Conservation (phyloP, 768 basidiomycete species). For the Boletus sensibilis region DNA sequence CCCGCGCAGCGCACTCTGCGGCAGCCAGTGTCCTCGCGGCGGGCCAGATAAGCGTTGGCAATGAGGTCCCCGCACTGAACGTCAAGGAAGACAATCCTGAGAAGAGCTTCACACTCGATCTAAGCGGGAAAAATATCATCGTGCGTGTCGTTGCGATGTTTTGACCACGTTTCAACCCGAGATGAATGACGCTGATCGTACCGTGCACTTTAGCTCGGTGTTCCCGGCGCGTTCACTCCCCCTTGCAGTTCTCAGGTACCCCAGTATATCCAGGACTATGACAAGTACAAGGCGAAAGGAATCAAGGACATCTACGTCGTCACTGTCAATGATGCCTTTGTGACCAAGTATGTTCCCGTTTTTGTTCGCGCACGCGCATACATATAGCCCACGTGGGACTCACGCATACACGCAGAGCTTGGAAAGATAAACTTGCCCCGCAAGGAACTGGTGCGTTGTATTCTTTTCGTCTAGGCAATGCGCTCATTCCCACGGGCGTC, state of each 20-base stretch:
- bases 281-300: conserved; percentile 75
- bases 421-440: conserved; percentile 62
- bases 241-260: conserved; percentile 66
- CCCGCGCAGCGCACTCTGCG: conserved; percentile 54
- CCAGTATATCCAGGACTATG: conserved; percentile 61
- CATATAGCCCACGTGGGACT: conserved; percentile 4
- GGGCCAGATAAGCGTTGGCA: conserved; percentile 41
- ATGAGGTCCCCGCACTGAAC: conserved; percentile 44
- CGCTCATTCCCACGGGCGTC: background rate
- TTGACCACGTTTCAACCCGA: background rate
- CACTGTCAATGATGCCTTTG: conserved; percentile 78
- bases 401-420: conserved; percentile 45
- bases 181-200: background rate
- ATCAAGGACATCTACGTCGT: conserved; percentile 70
- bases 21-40: conserved; percentile 48
- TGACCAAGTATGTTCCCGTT: conserved; percentile 43
- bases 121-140: conserved; percentile 63
- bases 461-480: background rate
- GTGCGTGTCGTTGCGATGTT: conserved; percentile 36
- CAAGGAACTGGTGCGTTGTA: conserved; percentile 51
- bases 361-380: conserved; percentile 1
- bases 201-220: conserved; percentile 51
- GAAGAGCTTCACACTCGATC: conserved; percentile 39
- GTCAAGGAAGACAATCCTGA: conserved; percentile 63
- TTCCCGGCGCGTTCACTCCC: conserved; percentile 77